Evolutionary conservation across 192 early-diverging fungal species (phyloP).

Genomic region (Funneliformis geosporum): DNA sequence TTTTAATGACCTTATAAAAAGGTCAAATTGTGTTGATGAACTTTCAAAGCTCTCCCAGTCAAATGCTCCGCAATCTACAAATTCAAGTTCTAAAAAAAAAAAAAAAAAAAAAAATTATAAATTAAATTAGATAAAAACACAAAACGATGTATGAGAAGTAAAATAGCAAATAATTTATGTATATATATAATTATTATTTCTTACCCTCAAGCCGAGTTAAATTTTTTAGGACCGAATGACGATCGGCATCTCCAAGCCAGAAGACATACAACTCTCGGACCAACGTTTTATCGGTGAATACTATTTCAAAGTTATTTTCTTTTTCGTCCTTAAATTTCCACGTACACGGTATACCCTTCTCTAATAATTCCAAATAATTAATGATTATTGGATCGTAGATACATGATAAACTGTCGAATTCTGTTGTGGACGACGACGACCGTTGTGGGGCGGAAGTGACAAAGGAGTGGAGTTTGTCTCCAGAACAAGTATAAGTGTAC

Average conservation of each 20-base stretch:
- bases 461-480: conserved; percentile 9
- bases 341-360: conserved; percentile 9
- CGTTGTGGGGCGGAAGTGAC: conserved; percentile 3
- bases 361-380: conserved; percentile 7
- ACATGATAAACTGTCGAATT: background rate
- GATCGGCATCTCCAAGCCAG: background rate
- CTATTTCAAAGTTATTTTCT: background rate
- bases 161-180: background rate
- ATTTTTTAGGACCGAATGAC: background rate
- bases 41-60: background rate
- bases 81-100: background rate
- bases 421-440: background rate
- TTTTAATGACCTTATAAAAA: conserved; percentile 24
- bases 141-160: background rate
- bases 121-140: background rate
- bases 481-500: background rate
- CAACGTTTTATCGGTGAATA: background rate
- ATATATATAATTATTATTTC: background rate
- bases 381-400: conserved; percentile 8
- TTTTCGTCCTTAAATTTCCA: conserved; percentile 14
- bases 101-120: background rate
- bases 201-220: background rate
- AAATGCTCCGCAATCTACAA: background rate
- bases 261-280: conserved; percentile 12
- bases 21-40: background rate